These are phyloP conservation scores for Coemansia sp. DNA, from an alignment of 192 early-diverging fungal genomes.

Conservation along the genomic window DNA sequence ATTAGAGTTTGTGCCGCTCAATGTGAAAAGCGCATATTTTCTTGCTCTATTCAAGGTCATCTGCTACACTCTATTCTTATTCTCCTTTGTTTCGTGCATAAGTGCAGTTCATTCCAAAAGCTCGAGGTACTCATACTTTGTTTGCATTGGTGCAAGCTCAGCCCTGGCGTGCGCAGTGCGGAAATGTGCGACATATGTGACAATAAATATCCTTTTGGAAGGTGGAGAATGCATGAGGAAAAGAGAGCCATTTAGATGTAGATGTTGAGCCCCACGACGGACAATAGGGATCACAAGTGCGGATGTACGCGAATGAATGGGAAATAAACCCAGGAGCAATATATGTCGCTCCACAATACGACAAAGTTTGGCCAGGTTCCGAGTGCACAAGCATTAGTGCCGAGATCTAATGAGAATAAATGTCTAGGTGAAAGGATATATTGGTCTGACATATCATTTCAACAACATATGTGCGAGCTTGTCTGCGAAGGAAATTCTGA, in stretches of 20 bases:
- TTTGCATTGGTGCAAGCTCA: neutral
- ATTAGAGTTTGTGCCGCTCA: neutral
- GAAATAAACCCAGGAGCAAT: neutral
- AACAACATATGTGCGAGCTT: no score
- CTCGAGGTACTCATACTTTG: neutral
- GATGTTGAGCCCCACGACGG: neutral
- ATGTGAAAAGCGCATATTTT: neutral
- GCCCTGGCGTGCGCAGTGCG: neutral
- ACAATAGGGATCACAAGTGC: conserved; percentile 2
- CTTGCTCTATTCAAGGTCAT: neutral
- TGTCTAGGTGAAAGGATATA: no score
- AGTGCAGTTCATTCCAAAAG: neutral
- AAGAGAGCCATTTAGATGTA: neutral
- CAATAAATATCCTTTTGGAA: neutral
- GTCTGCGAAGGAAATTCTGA: no score
- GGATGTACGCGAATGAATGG: neutral
- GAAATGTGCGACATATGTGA: neutral
- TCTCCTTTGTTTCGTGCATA: neutral
- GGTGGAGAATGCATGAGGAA: neutral
- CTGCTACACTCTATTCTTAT: neutral
- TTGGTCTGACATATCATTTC: no score
- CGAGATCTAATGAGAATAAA: no score
- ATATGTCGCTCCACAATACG: no score
- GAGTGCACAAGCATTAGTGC: no score
- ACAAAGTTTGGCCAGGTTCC: no score